These are phyloP conservation scores for Arthrobotrys pseudoclavata DNA, from an alignment of 2,329 filamentous ascomycete genomes.

Conservation along the genomic window DNA sequence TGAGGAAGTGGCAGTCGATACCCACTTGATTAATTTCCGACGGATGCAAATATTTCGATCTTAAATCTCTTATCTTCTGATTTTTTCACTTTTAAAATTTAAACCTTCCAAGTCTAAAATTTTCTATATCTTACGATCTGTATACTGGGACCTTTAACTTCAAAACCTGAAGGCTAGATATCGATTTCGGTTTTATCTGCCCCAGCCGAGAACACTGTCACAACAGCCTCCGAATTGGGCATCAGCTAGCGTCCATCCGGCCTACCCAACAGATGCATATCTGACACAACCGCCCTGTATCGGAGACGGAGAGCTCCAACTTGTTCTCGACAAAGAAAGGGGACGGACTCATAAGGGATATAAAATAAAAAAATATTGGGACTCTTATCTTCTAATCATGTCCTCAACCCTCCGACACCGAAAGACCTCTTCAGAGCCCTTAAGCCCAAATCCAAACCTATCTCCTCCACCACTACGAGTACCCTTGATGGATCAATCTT, in stretches of 20 bases:
- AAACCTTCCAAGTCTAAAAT: background rate
- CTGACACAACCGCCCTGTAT: constrained; percentile 34
- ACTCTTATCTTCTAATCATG: constrained; percentile 22
- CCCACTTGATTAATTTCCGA: constrained; percentile 45
- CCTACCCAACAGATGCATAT: constrained; percentile 40
- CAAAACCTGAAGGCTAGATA: constrained; percentile 2
- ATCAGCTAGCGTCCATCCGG: constrained; percentile 19
- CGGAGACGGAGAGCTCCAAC: constrained; percentile 35
- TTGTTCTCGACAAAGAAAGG: constrained; percentile 34
- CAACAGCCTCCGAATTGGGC: constrained; percentile 8
- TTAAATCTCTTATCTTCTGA: constrained; percentile 12
- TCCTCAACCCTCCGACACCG: constrained; percentile 48
- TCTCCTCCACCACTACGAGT: constrained; percentile 12
- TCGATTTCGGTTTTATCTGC: background rate
- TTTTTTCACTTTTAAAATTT: constrained; percentile 7
- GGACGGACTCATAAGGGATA: background rate
- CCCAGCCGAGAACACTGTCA: constrained; percentile 10
- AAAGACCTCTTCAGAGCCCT: constrained; percentile 48
- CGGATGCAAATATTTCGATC: background rate
- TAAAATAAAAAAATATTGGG: constrained; percentile 5
- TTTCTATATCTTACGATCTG: background rate
- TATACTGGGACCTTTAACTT: background rate
- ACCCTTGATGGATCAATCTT: constrained; percentile 43
- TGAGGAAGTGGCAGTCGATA: constrained; percentile 19
- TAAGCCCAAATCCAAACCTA: constrained; percentile 19